Evolutionary conservation across 345 rosid species (phyloP), one percentile per base, ranked within the genome.

Genomic region (Nephelium lappaceum): DNA sequence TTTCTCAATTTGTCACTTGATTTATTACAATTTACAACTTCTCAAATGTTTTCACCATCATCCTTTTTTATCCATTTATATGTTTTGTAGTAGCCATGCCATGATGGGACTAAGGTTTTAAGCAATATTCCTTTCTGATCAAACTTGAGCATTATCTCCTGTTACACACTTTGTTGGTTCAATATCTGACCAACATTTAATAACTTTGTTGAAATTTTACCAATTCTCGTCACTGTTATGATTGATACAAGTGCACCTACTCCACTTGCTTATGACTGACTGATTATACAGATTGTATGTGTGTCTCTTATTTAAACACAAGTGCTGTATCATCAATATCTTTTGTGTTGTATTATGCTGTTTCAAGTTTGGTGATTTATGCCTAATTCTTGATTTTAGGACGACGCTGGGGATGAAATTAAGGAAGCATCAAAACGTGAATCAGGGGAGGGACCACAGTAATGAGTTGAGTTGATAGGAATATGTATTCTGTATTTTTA

Each of bases 341-440:
- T 7, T 45, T 9, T 25, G 14, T 10, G 8, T 75, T 16, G 36
- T 31, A 27, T 41, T 72, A 23, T 36, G 5, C 18, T 51, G 1
- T 23, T 31, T 58, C 55, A 10, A 66, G 69, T 49, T 41, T 61
- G 21, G 57, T 73, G 53, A 6, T 6, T 82, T 49, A n/a, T 42
- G 72, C 42, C 1, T 72, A 5, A 5, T 36, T 73, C 27, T 47
- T 43, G 12, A 43, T 80, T 83, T 57, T 68, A 92, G 97, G 97
- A 96, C 67, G 98, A 96, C 11, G 92, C 86, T 18, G 95, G 91
- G 64, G 97, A 96, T 58, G 98, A 96, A 86, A 91, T 91, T 84
- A 93, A 91, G 88, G 98, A 96, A 83, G 88, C 92, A 36, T 85
- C 95, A 38, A 96, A 96, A 69, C 87, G 31, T 23, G 97, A 92